These are phyloP conservation scores for Cordyceps farinosa DNA, from an alignment of 2,329 filamentous ascomycete genomes.

Conservation along the genomic window DNA sequence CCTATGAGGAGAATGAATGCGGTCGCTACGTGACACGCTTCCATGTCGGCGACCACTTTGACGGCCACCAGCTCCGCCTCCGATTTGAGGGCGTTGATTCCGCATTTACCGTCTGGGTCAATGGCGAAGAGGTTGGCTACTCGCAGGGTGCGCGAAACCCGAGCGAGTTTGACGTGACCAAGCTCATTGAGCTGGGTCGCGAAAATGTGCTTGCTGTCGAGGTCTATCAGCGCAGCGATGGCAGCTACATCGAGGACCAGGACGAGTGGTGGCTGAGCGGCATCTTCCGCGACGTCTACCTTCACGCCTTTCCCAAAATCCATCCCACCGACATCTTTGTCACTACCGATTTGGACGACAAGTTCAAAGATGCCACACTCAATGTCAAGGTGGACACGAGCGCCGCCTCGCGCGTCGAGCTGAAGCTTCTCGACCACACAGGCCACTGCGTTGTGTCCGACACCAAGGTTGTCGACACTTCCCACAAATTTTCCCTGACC, in stretches of 20 bases:
- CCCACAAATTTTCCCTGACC: constrained; percentile 37
- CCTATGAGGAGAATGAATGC: constrained; percentile 61
- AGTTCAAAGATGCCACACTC: constrained; percentile 52
- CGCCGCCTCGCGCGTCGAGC: constrained; percentile 28
- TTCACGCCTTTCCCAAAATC: constrained; percentile 57
- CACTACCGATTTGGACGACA: constrained; percentile 51
- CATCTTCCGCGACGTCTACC: constrained; percentile 67
- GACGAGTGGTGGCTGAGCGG: constrained; percentile 67
- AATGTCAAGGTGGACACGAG: constrained; percentile 43
- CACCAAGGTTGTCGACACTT: constrained; percentile 31
- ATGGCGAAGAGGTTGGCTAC: constrained; percentile 65
- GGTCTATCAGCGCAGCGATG: constrained; percentile 71
- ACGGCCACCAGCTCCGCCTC: constrained; percentile 57
- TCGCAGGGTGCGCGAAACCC: constrained; percentile 70
- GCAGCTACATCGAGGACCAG: constrained; percentile 68
- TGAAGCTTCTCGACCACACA: constrained; percentile 36
- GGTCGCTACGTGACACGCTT: constrained; percentile 62
- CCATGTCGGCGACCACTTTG: constrained; percentile 43
- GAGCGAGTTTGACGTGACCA: constrained; percentile 67
- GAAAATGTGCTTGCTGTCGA: constrained; percentile 60
- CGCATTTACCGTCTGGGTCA: constrained; percentile 68
- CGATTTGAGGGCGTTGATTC: constrained; percentile 73
- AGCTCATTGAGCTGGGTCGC: constrained; percentile 39
- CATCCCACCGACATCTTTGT: constrained; percentile 56
- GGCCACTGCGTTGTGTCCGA: constrained; percentile 29